A percentile compares a stretch with the other conserved stretches of the same genome.
Conservation (phyloP, 2,329 filamentous ascomycete genomes). For the Aspergillus pseudonomiae region DNA sequence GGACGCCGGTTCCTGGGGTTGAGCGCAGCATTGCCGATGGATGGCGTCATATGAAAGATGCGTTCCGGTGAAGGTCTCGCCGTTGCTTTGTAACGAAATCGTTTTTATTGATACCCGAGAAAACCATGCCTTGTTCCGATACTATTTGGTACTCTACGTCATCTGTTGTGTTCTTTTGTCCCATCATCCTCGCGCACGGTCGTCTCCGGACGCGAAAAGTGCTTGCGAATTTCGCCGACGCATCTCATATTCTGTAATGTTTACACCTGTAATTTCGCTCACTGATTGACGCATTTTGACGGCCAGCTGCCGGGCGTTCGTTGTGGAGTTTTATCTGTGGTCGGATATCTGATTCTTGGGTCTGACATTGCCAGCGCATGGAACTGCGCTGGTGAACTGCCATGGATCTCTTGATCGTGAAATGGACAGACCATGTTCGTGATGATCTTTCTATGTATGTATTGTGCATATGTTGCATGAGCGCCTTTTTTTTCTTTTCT, state of each 20-base stretch:
- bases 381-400: not conserved
- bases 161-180: not conserved
- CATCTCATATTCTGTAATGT: conserved; percentile 3
- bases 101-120: conserved; percentile 22
- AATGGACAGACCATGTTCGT: not conserved
- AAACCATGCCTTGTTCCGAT: conserved; percentile 9
- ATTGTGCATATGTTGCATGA: conserved; percentile 14
- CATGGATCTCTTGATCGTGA: not conserved
- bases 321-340: conserved; percentile 2
- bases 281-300: not conserved
- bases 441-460: conserved; percentile 2
- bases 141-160: not conserved
- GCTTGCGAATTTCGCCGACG: not conserved
- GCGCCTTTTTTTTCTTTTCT: conserved; percentile 9
- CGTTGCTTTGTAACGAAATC: conserved; percentile 8
- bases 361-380: not conserved
- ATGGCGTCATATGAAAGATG: conserved; percentile 39
- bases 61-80: conserved; percentile 30
- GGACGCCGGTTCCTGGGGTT: conserved; percentile 31
- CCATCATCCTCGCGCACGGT: not conserved
- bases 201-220: not conserved
- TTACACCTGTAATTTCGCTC: conserved; percentile 4
- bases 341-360: not conserved
- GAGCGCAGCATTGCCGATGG: conserved; percentile 38
- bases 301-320: not conserved